A percentile compares a stretch with the other conserved stretches of the same genome.
Evolutionary conservation across 116 monocot genomes (phyloP).

Genomic region (Cymodocea nodosa): DNA sequence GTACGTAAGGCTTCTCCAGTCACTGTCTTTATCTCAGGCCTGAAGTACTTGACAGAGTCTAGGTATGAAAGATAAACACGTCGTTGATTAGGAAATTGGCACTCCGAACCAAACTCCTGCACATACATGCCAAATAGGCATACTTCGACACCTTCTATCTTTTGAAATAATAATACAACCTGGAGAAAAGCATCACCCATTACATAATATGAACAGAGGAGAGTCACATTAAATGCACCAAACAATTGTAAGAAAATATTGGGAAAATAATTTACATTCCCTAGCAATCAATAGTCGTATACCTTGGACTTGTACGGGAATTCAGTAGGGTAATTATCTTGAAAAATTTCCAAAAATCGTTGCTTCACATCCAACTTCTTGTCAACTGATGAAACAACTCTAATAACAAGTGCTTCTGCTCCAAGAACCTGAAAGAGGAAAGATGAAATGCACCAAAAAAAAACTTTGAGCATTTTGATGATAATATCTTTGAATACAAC

Average conservation of each 20-base stretch:
- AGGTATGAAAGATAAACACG: slow-evolving; percentile 66
- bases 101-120: slow-evolving; percentile 73
- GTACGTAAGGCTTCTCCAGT: slow-evolving; percentile 66
- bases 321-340: slow-evolving; percentile 28
- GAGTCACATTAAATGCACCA: background rate
- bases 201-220: background rate
- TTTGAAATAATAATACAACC: slow-evolving; percentile 70
- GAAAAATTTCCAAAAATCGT: slow-evolving; percentile 16
- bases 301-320: slow-evolving; percentile 66
- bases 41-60: slow-evolving; percentile 74
- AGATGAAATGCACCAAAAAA: background rate
- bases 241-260: background rate
- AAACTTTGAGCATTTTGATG: background rate
- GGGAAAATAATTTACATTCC: background rate
- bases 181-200: slow-evolving; percentile 11
- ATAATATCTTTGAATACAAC: background rate
- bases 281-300: background rate
- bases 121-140: slow-evolving; percentile 74
- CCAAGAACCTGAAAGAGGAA: slow-evolving; percentile 25
- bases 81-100: slow-evolving; percentile 53
- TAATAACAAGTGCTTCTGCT: slow-evolving; percentile 37
- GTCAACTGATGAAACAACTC: slow-evolving; percentile 50
- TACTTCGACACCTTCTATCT: slow-evolving; percentile 63
- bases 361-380: slow-evolving; percentile 34
- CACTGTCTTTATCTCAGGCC: slow-evolving; percentile 54